Evolutionary conservation across 1,284 basidiomycete genomes (phyloP).

Genomic region (Ceratorhiza oryzae-sativae): DNA sequence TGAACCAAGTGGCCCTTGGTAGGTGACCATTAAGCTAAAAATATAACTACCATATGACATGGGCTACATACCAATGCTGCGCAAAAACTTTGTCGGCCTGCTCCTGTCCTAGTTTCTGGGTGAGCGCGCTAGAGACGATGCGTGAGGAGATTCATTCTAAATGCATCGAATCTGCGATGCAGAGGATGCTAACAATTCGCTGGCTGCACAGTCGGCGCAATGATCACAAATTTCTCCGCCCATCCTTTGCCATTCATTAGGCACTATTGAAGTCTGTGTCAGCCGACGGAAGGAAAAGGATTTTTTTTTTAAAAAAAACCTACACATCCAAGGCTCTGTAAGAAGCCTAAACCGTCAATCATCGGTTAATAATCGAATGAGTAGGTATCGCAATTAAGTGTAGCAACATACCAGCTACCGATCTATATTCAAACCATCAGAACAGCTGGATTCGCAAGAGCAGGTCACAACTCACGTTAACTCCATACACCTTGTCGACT

Average conservation of each 20-base stretch:
- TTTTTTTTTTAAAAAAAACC: not conserved
- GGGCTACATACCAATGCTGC: slow-evolving; percentile 63
- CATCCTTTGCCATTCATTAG: slow-evolving; percentile 70
- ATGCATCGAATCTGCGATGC: too few species aligned
- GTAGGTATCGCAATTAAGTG: too few species aligned
- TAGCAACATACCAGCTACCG: slow-evolving; percentile 46
- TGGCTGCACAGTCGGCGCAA: slow-evolving; percentile 63
- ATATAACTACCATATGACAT: too few species aligned
- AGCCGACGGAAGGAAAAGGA: not conserved
- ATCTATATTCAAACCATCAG: slow-evolving; percentile 2
- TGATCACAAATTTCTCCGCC: slow-evolving; percentile 63
- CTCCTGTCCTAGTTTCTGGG: slow-evolving; percentile 62
- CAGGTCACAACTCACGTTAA: slow-evolving; percentile 53
- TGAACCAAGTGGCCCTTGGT: slow-evolving; percentile 76
- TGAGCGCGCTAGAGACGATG: slow-evolving; percentile 33
- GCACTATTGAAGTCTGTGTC: slow-evolving; percentile 44
- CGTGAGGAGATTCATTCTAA: not conserved
- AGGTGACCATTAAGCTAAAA: not conserved
- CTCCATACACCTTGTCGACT: slow-evolving; percentile 64
- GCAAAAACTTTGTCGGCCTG: slow-evolving; percentile 67
- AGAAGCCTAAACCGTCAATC: slow-evolving; percentile 57
- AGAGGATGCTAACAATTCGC: slow-evolving; percentile 61
- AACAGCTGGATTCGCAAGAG: too few species aligned
- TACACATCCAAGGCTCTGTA: slow-evolving; percentile 71
- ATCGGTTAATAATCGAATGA: too few species aligned